A percentile compares a stretch with the other conserved stretches of the same genome.
Evolutionary conservation across 305 asterid genomes (phyloP).

Genomic region (Ruellia speciosa): DNA sequence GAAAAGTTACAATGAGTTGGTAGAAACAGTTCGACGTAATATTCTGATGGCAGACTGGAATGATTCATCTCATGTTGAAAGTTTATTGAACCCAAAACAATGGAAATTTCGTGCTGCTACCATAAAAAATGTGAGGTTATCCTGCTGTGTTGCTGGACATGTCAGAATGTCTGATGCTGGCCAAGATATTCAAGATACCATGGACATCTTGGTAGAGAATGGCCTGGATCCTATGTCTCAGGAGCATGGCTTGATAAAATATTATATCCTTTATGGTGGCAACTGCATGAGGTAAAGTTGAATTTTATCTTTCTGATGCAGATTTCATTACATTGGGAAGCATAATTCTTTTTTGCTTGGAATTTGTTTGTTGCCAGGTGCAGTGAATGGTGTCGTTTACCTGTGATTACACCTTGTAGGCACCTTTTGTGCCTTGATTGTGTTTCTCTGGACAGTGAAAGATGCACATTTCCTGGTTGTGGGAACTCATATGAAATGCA

Average conservation of each 20-base stretch:
- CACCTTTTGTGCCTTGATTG: constrained; percentile 90
- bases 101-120: constrained; percentile 89
- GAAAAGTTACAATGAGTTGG: constrained; percentile 84
- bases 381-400: constrained; percentile 86
- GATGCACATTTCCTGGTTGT: constrained; percentile 77
- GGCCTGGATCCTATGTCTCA: constrained; percentile 61
- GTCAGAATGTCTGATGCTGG: constrained; percentile 81
- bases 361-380: constrained; percentile 46
- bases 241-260: constrained; percentile 59
- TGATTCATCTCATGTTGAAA: constrained; percentile 96
- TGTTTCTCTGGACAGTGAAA: constrained; percentile 81
- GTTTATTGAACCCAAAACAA: constrained; percentile 83
- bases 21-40: constrained; percentile 85
- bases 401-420: constrained; percentile 86
- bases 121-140: constrained; percentile 75
- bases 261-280: constrained; percentile 58
- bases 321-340: constrained; percentile 20
- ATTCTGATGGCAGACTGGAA: constrained; percentile 97
- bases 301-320: constrained; percentile 21
- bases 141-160: constrained; percentile 98
- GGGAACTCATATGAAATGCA: constrained; percentile 82
- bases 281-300: constrained; percentile 67
- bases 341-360: constrained; percentile 21
- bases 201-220: constrained; percentile 65
- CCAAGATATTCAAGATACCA: constrained; percentile 93